Base-by-base conservation (phyloP, 768 basidiomycete genomes). In the Termitomyces heimii region DNA sequence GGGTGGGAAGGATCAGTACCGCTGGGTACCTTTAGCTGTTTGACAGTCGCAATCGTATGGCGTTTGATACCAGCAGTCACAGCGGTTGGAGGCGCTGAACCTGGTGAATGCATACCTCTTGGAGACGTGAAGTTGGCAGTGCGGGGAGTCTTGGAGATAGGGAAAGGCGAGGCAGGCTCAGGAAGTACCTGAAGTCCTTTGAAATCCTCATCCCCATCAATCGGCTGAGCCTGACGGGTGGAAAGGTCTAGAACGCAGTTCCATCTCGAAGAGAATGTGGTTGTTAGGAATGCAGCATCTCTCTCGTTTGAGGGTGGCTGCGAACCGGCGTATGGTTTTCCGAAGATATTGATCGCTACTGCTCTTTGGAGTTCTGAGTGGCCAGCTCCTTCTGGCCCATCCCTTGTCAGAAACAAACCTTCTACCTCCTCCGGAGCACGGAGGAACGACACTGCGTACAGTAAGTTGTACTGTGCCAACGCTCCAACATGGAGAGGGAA, bases 361-460 rank as follows among this genome's bases (percentile, higher is more conserved):
- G 89, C 82, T 42, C 90, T 79, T 60, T 89, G 86, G 45, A 89
- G 71, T 44, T 89, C 86, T 2, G 71, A 63, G 34, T 66, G 67
- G 0, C 70, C 32, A 2, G 64, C 50, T 8, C 63, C 60, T 29
- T 68, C 57, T 45, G 62, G 42, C 34, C 61, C 48, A 51, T 62
- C 64, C 31, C 62, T 57, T 12, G 71, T 66, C 51, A 70, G 67
- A 13, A 75, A 72, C 46, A 77, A 73, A 22, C 73, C 70, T 63
- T 78, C 71, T 13, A 83, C 77, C 57, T 85, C 81, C 60, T 85
- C 79, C 5, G 86, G 83, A 8, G 84, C 78, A 24, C 78, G 80
- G 62, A 90, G 75, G 67, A 94, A 91, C 12, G 86, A 83, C n/a
- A 97, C 91, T 1, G 89, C 88, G 62, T 95, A 95, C 16, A 97